Evolutionary conservation across 192 early-diverging fungal genomes (phyloP).

Genomic region (Chytriomyces sp.): DNA sequence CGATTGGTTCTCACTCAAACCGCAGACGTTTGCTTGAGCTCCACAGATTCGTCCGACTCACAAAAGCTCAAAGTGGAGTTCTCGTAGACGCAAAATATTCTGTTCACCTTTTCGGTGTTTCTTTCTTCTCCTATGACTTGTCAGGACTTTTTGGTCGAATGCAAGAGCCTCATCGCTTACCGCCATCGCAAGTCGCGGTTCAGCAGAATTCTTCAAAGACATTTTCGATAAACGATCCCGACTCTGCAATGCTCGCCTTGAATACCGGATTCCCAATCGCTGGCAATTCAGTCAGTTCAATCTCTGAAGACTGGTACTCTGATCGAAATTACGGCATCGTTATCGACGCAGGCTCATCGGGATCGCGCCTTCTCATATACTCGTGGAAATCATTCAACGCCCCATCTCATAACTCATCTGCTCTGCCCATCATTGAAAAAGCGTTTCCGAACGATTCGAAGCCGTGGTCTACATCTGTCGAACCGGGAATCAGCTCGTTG

Average conservation of each 20-base stretch:
- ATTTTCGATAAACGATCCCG: neutral
- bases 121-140: no score
- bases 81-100: no score
- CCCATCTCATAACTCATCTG: neutral
- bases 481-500: slow-evolving; percentile 24
- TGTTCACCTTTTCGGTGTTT: no score
- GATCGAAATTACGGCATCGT: slow-evolving; percentile 80
- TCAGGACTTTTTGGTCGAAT: no score
- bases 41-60: no score
- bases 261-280: slow-evolving; percentile 25
- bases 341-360: slow-evolving; percentile 95
- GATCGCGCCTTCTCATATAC: slow-evolving; percentile 90
- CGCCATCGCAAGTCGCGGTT: no score
- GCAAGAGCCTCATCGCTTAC: no score
- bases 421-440: slow-evolving; percentile 16
- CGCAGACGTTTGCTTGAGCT: no score
- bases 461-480: neutral
- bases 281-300: no score
- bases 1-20: no score
- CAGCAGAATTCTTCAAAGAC: no score
- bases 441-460: slow-evolving; percentile 4
- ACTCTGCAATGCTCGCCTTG: slow-evolving; percentile 5
- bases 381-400: slow-evolving; percentile 41
- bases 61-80: no score
- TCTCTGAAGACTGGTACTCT: slow-evolving; percentile 21